A percentile compares a stretch with the other conserved stretches of the same genome.
These are phyloP conservation scores for Tolypocladium pustulatum DNA, from an alignment of 2,329 filamentous ascomycete species.

Conservation along the genomic window DNA sequence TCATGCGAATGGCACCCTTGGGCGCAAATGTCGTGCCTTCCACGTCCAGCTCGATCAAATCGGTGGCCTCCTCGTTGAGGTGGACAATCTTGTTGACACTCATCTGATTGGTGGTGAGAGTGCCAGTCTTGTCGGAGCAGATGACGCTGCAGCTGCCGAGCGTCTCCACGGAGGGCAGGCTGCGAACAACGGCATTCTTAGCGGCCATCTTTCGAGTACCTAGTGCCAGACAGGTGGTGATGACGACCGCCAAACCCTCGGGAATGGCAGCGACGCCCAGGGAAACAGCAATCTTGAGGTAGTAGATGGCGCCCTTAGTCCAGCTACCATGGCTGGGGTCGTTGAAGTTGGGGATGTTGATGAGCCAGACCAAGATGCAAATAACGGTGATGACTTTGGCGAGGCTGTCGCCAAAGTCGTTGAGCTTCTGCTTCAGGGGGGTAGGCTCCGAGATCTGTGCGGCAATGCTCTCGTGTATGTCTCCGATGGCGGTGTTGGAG, in stretches of 20 bases:
- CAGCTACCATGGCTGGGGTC: slow-evolving; percentile 89
- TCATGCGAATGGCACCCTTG: slow-evolving; percentile 58
- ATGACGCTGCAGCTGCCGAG: slow-evolving; percentile 98
- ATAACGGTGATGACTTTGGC: slow-evolving; percentile 98
- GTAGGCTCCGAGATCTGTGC: slow-evolving; percentile 97
- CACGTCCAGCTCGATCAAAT: slow-evolving; percentile 77
- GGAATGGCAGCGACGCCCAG: slow-evolving; percentile 96
- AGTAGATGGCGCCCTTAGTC: slow-evolving; percentile 97
- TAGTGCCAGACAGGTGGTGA: slow-evolving; percentile 93
- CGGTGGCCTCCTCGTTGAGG: slow-evolving; percentile 61
- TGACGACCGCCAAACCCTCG: slow-evolving; percentile 93
- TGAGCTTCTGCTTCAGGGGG: slow-evolving; percentile 95
- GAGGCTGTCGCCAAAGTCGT: slow-evolving; percentile 91
- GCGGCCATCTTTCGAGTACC: slow-evolving; percentile 98
- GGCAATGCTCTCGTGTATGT: slow-evolving; percentile 97
- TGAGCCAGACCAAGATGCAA: slow-evolving; percentile 92
- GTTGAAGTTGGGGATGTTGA: slow-evolving; percentile 96
- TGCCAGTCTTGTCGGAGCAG: slow-evolving; percentile 98
- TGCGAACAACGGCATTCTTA: slow-evolving; percentile 95
- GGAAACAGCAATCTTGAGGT: slow-evolving; percentile 97
- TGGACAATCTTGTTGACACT: slow-evolving; percentile 91
- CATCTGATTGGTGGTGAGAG: slow-evolving; percentile 98
- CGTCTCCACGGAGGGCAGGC: slow-evolving; percentile 92
- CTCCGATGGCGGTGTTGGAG: slow-evolving; percentile 84
- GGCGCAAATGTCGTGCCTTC: slow-evolving; percentile 90